phyloP scores from a whole-genome alignment of 306 rosid genomes.

The Citrullus amarus region DNA sequence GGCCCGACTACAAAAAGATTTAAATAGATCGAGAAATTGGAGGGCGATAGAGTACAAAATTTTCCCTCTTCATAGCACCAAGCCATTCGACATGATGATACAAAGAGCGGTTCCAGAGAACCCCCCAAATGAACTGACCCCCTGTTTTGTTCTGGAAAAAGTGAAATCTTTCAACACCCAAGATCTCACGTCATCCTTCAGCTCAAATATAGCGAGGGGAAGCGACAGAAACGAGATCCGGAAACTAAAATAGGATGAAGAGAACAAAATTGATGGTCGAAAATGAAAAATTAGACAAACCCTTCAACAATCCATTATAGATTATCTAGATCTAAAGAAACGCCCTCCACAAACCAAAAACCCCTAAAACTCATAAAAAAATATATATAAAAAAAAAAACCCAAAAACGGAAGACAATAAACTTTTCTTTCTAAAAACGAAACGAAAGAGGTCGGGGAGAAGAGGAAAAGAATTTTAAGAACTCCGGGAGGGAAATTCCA shows the following conservation, averaged over 20 bases:
- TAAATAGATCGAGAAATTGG: neutral
- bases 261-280: neutral
- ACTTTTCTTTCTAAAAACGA: neutral
- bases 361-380: neutral
- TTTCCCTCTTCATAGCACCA: neutral
- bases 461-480: neutral
- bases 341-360: neutral
- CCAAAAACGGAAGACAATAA: neutral
- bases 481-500: neutral
- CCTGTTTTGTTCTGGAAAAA: neutral
- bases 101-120: neutral
- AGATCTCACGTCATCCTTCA: neutral
- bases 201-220: neutral
- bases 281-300: neutral
- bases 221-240: neutral
- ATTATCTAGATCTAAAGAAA: slow-evolving; percentile 1
- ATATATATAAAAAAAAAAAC: neutral
- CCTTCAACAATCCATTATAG: neutral
- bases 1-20: neutral
- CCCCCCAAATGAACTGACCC: neutral
- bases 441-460: neutral
- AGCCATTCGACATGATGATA: neutral
- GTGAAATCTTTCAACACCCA: neutral
- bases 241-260: neutral
- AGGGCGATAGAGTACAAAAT: neutral